Conservation (phyloP, 768 basidiomycete genomes). For the Tricholoma hemisulphureum region DNA sequence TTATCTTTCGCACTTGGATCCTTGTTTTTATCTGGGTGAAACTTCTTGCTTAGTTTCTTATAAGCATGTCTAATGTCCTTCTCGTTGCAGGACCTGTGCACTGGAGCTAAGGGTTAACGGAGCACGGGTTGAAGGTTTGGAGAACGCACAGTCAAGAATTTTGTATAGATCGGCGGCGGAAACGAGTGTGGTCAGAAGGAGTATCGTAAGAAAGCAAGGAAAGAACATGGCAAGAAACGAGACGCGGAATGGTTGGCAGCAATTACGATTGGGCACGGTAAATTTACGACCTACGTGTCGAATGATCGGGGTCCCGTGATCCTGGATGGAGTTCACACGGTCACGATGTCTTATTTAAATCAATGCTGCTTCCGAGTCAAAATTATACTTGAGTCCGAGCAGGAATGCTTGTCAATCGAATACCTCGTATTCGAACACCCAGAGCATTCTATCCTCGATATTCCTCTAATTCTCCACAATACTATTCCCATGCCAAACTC, state of each 20-base stretch:
- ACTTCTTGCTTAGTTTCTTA: constrained; percentile 83
- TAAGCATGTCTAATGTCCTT: constrained; percentile 91
- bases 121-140: constrained; percentile 18
- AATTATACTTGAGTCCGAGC: too few relatives aligned
- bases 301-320: constrained; percentile 13
- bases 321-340: not conserved
- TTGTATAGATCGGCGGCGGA: constrained; percentile 79
- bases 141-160: constrained; percentile 68
- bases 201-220: constrained; percentile 29
- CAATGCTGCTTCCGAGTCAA: too few relatives aligned
- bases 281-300: constrained; percentile 19
- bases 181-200: constrained; percentile 38
- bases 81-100: constrained; percentile 78
- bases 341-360: too few relatives aligned
- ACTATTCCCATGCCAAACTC: constrained; percentile 35
- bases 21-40: constrained; percentile 95
- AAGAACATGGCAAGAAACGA: constrained; percentile 33
- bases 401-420: constrained; percentile 19
- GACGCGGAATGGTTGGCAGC: not conserved
- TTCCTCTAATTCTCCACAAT: constrained; percentile 8
- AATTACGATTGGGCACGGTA: constrained; percentile 8
- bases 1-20: constrained; percentile 76
- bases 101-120: constrained; percentile 26
- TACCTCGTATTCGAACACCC: constrained; percentile 12
- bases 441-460: constrained; percentile 2